A percentile compares a stretch with the other conserved stretches of the same genome.
Conservation (phyloP, 257 asterid species). For the Eustoma russellianum region DNA sequence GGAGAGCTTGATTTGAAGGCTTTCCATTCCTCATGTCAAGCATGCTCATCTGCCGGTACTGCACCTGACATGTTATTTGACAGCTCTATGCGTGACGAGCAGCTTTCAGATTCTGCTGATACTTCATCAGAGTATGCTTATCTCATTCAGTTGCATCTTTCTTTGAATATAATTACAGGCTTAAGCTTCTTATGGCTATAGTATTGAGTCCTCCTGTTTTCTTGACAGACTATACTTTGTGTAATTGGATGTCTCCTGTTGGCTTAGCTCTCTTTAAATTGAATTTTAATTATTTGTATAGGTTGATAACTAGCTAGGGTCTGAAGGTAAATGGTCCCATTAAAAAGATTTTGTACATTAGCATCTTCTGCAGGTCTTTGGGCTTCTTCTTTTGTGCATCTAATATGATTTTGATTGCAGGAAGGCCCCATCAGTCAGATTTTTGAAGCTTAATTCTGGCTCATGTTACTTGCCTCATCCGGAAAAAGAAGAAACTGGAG, state of each 20-base stretch:
- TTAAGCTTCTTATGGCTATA: background rate
- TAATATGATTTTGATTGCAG: conserved; percentile 33
- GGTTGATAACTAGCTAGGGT: no score
- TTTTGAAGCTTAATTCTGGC: conserved; percentile 73
- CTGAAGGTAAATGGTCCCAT: no score
- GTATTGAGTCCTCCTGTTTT: no score
- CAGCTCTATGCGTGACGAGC: conserved; percentile 40
- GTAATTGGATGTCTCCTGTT: no score
- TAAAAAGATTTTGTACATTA: no score
- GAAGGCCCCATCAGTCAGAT: conserved; percentile 32
- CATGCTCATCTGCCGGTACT: conserved; percentile 46
- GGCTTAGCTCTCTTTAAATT: no score
- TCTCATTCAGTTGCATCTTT: background rate
- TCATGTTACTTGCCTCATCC: conserved; percentile 95
- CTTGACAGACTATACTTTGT: no score
- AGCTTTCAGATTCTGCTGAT: conserved; percentile 34
- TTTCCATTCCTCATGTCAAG: conserved; percentile 37
- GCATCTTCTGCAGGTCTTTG: no score
- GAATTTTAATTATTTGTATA: no score
- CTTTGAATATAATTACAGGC: no score
- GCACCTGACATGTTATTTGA: conserved; percentile 64
- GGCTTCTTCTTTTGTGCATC: no score
- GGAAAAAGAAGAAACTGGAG: conserved; percentile 95
- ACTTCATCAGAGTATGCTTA: conserved; percentile 55
- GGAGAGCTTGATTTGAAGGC: conserved; percentile 43